Conservation (phyloP, 371 early-diverging fungal species). For the Phascolomyces articulosus region DNA sequence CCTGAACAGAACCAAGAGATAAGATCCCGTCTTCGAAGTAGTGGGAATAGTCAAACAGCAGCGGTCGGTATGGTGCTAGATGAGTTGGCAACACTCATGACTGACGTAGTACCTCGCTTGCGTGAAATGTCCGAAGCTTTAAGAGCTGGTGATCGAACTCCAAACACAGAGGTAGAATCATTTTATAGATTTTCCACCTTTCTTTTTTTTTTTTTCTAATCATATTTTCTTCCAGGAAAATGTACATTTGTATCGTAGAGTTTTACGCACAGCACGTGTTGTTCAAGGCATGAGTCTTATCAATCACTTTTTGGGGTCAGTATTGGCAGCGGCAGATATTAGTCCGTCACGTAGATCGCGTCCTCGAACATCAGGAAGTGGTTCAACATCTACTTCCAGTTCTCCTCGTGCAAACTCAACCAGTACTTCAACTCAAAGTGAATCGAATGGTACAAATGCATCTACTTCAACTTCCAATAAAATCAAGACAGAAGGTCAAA, state of each 20-base stretch:
- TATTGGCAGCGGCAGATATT: slow-evolving; percentile 46
- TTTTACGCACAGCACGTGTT: slow-evolving; percentile 42
- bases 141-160: slow-evolving; percentile 28
- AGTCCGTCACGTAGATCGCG: slow-evolving; percentile 19
- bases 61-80: slow-evolving; percentile 47
- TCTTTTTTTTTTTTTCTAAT: background rate
- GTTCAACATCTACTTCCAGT: slow-evolving; percentile 1
- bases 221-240: slow-evolving; percentile 16
- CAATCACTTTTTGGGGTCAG: slow-evolving; percentile 48
- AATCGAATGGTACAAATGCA: background rate
- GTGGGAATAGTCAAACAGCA: slow-evolving; percentile 36
- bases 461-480: background rate
- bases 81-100: slow-evolving; percentile 45
- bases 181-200: background rate
- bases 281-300: slow-evolving; percentile 54
- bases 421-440: background rate
- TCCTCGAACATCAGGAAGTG: slow-evolving; percentile 9
- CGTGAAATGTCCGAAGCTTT: slow-evolving; percentile 35
- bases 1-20: slow-evolving; percentile 40
- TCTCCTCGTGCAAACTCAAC: background rate
- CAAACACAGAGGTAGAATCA: background rate
- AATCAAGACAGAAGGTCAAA: background rate
- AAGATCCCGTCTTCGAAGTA: slow-evolving; percentile 33
- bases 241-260: slow-evolving; percentile 23
- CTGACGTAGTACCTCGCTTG: slow-evolving; percentile 34